Evolutionary conservation across 345 rosid species (phyloP).

Genomic region (Linum trigynum): DNA sequence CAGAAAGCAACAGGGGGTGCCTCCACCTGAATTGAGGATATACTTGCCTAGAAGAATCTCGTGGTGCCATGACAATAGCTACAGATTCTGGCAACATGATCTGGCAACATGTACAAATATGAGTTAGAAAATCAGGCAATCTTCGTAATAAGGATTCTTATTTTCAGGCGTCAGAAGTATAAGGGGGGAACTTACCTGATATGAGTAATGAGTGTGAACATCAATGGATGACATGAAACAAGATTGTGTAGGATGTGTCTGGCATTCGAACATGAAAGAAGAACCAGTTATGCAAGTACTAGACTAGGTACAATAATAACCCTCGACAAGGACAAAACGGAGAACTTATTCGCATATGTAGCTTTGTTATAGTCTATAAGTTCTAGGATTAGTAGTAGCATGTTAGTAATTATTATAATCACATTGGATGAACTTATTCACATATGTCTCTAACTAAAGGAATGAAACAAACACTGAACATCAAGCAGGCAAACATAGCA

Average conservation of each 20-base stretch:
- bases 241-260: constrained; percentile 99
- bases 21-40: not conserved
- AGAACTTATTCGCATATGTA: no score
- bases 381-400: no score
- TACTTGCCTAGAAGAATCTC: constrained; percentile 57
- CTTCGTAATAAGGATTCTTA: no score
- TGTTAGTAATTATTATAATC: no score
- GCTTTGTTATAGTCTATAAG: no score
- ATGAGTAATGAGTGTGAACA: constrained; percentile 95
- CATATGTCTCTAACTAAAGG: no score
- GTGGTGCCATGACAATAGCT: constrained; percentile 99
- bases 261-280: constrained; percentile 20
- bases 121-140: no score
- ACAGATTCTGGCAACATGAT: constrained; percentile 95
- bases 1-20: not conserved
- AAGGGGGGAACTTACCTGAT: constrained; percentile 47
- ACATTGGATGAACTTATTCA: no score
- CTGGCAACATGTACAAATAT: constrained; percentile 24
- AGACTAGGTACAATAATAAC: no score
- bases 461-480: no score
- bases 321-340: no score
- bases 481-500: no score
- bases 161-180: not conserved
- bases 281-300: not conserved
- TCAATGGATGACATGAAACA: constrained; percentile 99